Evolutionary conservation across 1,284 basidiomycete species (phyloP), one percentile per base, ranked within the genome.

Genomic region (Malassezia obtusa): DNA sequence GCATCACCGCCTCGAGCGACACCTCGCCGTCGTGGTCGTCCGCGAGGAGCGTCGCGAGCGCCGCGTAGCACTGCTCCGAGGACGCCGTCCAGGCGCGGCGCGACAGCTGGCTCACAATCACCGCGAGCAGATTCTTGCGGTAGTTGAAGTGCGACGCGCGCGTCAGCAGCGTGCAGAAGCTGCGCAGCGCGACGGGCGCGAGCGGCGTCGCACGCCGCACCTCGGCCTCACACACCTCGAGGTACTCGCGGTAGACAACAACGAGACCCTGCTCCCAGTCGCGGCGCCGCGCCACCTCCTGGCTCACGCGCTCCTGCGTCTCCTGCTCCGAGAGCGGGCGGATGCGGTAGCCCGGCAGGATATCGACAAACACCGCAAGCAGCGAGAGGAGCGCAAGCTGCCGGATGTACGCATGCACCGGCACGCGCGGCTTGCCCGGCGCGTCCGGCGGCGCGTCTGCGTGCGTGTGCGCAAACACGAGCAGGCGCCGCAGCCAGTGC

Each of bases 181-280:
- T 88, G 68, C 82, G 84, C 44, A 98, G 78, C 31, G 85, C 82
- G 2, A 84, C 77, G 32, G 83, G 82, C 15, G 82, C 79, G 14
- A 96, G 77, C 38, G 85, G 83, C 46, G 80, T 82, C n/a, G 28
- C 24, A 19, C 40, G 30, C 69, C 79, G 65, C 62, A 90, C 87
- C 81, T 82, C 91, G 88, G 63, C 75, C 76, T 96, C 92, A 48
- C 96, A 81, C 40, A 81, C 77, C 58, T 85, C 85, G 58, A 99
- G 80, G 76, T 88, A 98, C 12, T 80, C 78, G 74, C 94, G 89
- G 76, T 99, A 99, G 35, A 85, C 83, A 47, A 79, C 77, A 19
- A 98, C 86, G 45, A 99, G 79, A n/a, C 90, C 86, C 74, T 96
- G 89, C 74, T 99, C 94, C 80, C 86, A 98, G 71, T 98, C 94